Percentiles rank a stretch among this genome's conserved stretches.
phyloP scores from a whole-genome alignment of 352 stramenopile genomes.

The Phytophthora chlamydospora region DNA sequence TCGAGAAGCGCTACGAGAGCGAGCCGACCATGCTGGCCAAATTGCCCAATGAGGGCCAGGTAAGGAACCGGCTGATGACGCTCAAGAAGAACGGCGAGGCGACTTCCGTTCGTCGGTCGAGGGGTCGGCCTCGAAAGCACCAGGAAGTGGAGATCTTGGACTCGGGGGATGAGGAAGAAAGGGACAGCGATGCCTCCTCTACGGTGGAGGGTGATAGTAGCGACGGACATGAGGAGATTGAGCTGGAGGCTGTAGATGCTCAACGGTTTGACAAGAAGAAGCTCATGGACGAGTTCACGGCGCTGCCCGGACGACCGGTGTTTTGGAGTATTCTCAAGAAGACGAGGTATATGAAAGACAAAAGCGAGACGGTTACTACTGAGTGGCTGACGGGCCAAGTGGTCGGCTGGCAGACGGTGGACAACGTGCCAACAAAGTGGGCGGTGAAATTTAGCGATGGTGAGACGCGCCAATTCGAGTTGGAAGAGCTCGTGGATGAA shows the following conservation, averaged over 20 bases:
- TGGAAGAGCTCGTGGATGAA: slow-evolving; percentile 34
- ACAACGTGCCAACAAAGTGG: slow-evolving; percentile 23
- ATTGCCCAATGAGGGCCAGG: slow-evolving; percentile 15
- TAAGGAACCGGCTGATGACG: slow-evolving; percentile 27
- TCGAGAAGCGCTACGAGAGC: slow-evolving; percentile 24
- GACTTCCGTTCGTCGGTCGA: neutral
- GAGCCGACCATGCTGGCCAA: slow-evolving; percentile 27
- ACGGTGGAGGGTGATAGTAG: neutral
- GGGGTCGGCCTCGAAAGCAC: neutral
- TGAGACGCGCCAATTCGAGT: slow-evolving; percentile 14
- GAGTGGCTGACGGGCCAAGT: slow-evolving; percentile 37
- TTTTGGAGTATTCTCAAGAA: slow-evolving; percentile 38
- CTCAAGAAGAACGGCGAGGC: slow-evolving; percentile 19
- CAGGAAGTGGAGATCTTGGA: neutral
- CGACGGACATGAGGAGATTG: neutral
- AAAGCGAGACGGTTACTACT: slow-evolving; percentile 18
- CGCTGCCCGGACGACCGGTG: slow-evolving; percentile 27
- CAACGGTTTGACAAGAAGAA: slow-evolving; percentile 23
- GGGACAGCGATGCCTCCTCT: neutral
- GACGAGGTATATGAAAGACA: slow-evolving; percentile 11
- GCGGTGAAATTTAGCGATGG: slow-evolving; percentile 30
- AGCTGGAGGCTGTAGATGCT: slow-evolving; percentile 4
- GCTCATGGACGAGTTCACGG: slow-evolving; percentile 32
- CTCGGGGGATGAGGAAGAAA: slow-evolving; percentile 1
- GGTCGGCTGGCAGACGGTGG: slow-evolving; percentile 24